Evolutionary conservation across 768 basidiomycete genomes (phyloP), one percentile per base, ranked within the genome.

Genomic region (Tylopilus balloui): DNA sequence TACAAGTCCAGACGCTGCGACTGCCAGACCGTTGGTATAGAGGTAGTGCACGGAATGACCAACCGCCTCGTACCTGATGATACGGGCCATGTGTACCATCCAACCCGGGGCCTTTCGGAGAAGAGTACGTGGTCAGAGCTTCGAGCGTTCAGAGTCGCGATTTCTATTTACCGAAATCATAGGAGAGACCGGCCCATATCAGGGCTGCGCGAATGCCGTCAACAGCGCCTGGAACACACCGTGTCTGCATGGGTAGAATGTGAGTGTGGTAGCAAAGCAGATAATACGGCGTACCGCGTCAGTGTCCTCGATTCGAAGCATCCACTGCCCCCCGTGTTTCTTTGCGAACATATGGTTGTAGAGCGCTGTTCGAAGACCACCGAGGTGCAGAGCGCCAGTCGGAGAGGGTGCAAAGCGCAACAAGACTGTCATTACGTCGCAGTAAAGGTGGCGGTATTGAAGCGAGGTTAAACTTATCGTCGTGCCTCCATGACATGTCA

Each of bases 371-470:
- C 96, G 73, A 13, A 99, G 79, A 0, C 96, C 96, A 1, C 96
- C 96, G 2, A 99, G 81, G 67, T 99, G 96, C 5, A 98, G 73
- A 27, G 86, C 78, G 2, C 96, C 96, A 0, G 96, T 99, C 1
- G 96, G 96, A 1, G 96, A 98, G 1, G 96, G 96, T 3, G 95
- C 96, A 67, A 99, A 98, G 14, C 96, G 84, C 14, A 98, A 68
- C 15, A 92, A 73, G 11, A 76, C 77, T 74, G 83, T 83, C 58
- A 63, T 53, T 6, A 32, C 5, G 27, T 2, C 9, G 8, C 27
- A 27, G 27, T 25, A 6, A 13, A 23, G 12, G 37, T 39, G 6
- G 28, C n/a, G 20, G 45, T 39, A 13, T 14, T n/a, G 8, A 12
- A 9, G 14, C 25, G 25, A 27, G 9, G 25, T 27, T 9, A 27